Conservation (phyloP, 306 rosid species). For the Calophaca sinica region DNA sequence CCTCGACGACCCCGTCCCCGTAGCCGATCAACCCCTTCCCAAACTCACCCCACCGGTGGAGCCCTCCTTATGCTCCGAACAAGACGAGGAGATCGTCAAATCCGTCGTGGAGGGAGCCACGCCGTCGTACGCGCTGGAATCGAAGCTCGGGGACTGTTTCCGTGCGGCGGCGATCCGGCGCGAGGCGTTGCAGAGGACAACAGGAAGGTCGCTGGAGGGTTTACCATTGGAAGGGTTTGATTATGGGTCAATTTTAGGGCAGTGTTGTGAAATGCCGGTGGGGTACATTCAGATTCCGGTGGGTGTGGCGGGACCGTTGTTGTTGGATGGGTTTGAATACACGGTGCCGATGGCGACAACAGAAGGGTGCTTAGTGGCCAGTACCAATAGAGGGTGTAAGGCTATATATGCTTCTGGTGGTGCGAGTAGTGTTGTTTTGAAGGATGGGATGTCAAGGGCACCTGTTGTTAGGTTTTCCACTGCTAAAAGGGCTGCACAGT, state of each 20-base stretch:
- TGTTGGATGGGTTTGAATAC: conserved; percentile 74
- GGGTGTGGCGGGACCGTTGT: conserved; percentile 90
- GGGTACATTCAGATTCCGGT: conserved; percentile 91
- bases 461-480: conserved; percentile 85
- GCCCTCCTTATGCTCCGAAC: conserved; percentile 32
- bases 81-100: conserved; percentile 62
- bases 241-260: conserved; percentile 84
- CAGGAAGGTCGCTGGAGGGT: conserved; percentile 72
- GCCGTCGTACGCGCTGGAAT: conserved; percentile 81
- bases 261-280: conserved; percentile 97
- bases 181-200: conserved; percentile 71
- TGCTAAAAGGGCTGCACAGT: conserved; percentile 77
- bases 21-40: neutral
- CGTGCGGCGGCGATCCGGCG: conserved; percentile 83
- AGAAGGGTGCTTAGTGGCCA: conserved; percentile 92
- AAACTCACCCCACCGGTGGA: neutral
- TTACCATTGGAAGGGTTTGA: conserved; percentile 82
- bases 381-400: conserved; percentile 91
- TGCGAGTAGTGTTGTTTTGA: conserved; percentile 70
- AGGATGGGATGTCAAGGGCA: conserved; percentile 90
- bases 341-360: conserved; percentile 96
- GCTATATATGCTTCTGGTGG: conserved; percentile 87
- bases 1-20: conserved; percentile 45
- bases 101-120: conserved; percentile 60
- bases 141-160: conserved; percentile 67